Evolutionary conservation across 371 early-diverging fungal genomes (phyloP).

Genomic region (Mucor saturninus): DNA sequence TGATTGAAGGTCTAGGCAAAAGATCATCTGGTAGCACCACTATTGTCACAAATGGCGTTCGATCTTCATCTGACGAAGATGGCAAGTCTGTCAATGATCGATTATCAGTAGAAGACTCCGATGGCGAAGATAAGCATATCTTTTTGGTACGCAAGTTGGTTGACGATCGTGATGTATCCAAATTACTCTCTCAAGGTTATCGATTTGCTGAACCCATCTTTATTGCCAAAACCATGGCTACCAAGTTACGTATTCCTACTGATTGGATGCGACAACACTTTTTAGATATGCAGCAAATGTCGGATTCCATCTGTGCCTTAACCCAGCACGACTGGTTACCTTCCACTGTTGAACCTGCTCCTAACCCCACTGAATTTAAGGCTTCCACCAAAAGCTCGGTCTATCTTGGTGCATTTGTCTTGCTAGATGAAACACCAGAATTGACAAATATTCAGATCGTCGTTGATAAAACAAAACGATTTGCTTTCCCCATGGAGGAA

Average conservation of each 20-base stretch:
- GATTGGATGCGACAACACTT: slow-evolving; percentile 46
- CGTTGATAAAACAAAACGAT: slow-evolving; percentile 39
- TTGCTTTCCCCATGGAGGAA: slow-evolving; percentile 41
- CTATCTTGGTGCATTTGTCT: slow-evolving; percentile 38
- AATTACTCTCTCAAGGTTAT: slow-evolving; percentile 44
- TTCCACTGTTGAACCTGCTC: slow-evolving; percentile 11
- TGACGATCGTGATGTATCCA: slow-evolving; percentile 26
- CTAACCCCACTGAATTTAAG: slow-evolving; percentile 20
- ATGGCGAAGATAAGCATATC: slow-evolving; percentile 37
- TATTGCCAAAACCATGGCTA: slow-evolving; percentile 50
- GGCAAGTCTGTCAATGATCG: slow-evolving; percentile 6
- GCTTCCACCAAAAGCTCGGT: slow-evolving; percentile 27
- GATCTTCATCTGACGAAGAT: slow-evolving; percentile 13
- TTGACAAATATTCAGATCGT: slow-evolving; percentile 28
- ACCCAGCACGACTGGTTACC: slow-evolving; percentile 14
- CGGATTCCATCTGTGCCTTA: slow-evolving; percentile 23
- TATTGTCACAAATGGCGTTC: not conserved
- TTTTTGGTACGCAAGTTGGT: slow-evolving; percentile 36
- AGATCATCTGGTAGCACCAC: slow-evolving; percentile 12
- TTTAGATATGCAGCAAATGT: slow-evolving; percentile 38
- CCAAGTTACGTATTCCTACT: slow-evolving; percentile 38
- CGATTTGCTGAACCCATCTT: slow-evolving; percentile 50
- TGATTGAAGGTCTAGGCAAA: slow-evolving; percentile 9
- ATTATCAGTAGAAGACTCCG: slow-evolving; percentile 23
- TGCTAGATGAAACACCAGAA: slow-evolving; percentile 35